Evolutionary conservation across 202 grass and related monocot genomes (phyloP), one percentile per base, ranked within the genome.

Genomic region (Panicum hallii): DNA sequence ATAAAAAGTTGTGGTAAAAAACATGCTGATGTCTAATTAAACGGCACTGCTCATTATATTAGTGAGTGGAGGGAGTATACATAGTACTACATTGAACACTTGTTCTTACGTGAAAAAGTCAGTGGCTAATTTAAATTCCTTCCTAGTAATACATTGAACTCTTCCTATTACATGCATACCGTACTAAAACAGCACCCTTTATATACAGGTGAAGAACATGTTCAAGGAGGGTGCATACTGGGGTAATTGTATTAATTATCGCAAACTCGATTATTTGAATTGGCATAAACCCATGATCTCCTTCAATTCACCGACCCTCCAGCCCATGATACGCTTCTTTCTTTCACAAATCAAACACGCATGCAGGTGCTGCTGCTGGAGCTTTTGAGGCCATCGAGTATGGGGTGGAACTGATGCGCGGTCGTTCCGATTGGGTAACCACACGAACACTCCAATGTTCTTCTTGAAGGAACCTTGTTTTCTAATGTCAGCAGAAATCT

Each of bases 221-320:
- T 90, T 83, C 67, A 95, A 91, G 79, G 90, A 96, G 86, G 90
- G 90, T 63, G 88, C 86, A 79, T 89, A 83, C n/a, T 93, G 90
- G 93, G 93, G 93, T 93, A 91, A 83, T 53, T 36, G 7, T 23
- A 7, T 58, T 22, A 58, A 2, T 12, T 12, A 0, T n/a, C 42
- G 62, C 61, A 30, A 5, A 9, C 43, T 61, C 11, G n/a, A 57
- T 22, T 22, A 17, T 57, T 34, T 50, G 12, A 16, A 23, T 10
- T 15, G 9, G 6, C 55, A 6, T 71, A 44, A 57, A 38, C 45
- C 11, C 9, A 45, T 26, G 5, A 34, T 70, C 52, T 0, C 40
- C 8, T 52, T 17, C 6, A 9, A n/a, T 56, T n/a, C 17, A 3
- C 55, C 7, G 6, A 3, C 55, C 20, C 20, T 1, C 13, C 47